A percentile compares a stretch with the other conserved stretches of the same genome.
Conservation (phyloP, 2,329 filamentous ascomycete species). For the Saccharata proteae region DNA sequence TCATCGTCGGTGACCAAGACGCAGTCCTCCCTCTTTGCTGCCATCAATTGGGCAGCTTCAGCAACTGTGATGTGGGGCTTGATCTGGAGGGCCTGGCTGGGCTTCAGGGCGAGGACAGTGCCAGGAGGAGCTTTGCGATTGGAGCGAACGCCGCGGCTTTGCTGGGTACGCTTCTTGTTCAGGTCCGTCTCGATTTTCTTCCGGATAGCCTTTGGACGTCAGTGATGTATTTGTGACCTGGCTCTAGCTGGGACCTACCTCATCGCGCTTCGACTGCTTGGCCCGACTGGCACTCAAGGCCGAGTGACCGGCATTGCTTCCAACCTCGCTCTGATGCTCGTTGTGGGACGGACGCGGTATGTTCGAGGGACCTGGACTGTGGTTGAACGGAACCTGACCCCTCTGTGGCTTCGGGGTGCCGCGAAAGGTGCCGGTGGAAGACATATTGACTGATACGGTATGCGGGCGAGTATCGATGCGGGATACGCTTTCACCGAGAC, state of each 20-base stretch:
- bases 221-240: constrained; percentile 12
- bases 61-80: constrained; percentile 89
- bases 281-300: constrained; percentile 86
- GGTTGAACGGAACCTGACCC: constrained; percentile 47
- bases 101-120: constrained; percentile 88
- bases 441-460: constrained; percentile 45
- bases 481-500: neutral
- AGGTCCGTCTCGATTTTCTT: constrained; percentile 94
- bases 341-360: constrained; percentile 66
- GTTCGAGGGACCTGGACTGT: constrained; percentile 54
- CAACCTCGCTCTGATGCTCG: constrained; percentile 8
- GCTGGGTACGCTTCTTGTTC: constrained; percentile 81
- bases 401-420: constrained; percentile 54
- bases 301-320: constrained; percentile 46
- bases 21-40: constrained; percentile 95
- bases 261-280: constrained; percentile 95
- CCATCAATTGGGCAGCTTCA: constrained; percentile 96
- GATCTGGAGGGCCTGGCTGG: constrained; percentile 92
- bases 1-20: constrained; percentile 96
- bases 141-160: constrained; percentile 64
- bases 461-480: too few species aligned
- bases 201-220: constrained; percentile 65
- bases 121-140: constrained; percentile 90
- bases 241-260: constrained; percentile 50
- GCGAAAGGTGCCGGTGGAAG: constrained; percentile 52